A percentile compares a stretch with the other conserved stretches of the same genome.
phyloP scores from a whole-genome alignment of 225 moss, liverwort and hornwort species.

The Climacium dendroides region DNA sequence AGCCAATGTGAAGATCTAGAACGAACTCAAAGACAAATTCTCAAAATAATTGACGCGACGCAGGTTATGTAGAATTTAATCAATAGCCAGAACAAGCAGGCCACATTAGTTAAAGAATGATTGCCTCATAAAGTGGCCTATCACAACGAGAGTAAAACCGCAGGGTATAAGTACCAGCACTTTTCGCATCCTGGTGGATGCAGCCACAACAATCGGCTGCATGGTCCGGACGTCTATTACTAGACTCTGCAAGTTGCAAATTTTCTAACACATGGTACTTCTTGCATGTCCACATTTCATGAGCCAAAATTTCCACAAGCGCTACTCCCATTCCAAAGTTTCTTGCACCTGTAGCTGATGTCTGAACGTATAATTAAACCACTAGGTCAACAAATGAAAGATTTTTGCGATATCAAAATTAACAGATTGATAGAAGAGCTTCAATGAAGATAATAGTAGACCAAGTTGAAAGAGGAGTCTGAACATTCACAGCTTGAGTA shows the following conservation, averaged over 20 bases:
- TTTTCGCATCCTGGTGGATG: constrained; percentile 3
- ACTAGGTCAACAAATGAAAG: background rate
- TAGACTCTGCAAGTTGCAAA: background rate
- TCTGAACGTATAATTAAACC: background rate
- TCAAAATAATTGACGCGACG: background rate
- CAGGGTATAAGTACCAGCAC: constrained; percentile 8
- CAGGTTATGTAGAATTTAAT: background rate
- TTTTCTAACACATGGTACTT: background rate
- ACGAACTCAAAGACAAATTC: background rate
- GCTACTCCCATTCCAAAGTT: constrained; percentile 20
- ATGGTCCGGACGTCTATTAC: background rate
- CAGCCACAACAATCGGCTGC: constrained; percentile 29
- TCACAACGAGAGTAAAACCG: background rate
- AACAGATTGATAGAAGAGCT: background rate
- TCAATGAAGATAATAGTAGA: background rate
- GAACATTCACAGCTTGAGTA: background rate
- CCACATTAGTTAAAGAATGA: background rate
- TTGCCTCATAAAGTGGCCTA: background rate
- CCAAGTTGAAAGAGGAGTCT: background rate
- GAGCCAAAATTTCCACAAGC: constrained; percentile 35
- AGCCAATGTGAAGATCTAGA: background rate
- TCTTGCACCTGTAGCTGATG: constrained; percentile 9
- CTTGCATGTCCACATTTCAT: constrained; percentile 12
- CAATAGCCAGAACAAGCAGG: background rate
- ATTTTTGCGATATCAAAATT: background rate